Evolutionary conservation across 208 protist species (phyloP), one percentile per base, ranked within the genome.

Genomic region (Wallacemonas sp.): DNA sequence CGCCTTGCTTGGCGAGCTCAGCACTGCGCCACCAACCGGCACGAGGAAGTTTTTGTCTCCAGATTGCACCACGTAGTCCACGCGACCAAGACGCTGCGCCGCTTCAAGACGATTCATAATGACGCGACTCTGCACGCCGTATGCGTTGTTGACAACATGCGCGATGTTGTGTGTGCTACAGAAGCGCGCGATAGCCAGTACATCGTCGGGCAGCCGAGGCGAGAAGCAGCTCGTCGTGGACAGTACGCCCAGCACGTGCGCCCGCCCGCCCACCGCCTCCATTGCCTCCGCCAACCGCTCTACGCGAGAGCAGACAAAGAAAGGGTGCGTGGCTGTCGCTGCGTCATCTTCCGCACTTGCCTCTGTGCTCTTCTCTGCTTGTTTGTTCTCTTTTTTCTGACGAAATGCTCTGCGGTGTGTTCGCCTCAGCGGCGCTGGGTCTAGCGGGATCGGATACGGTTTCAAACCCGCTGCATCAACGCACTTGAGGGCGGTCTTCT

Each of bases 11-110:
- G 75, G 42, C 22, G 75, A 79, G 53, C 66, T 67, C 45, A 94
- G 39, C 9, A 94, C 65, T 4, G 88, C 66, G 12, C 87, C 98
- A 12, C 98, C 98, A 1, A 99, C 98, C 31, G 98, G 98, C 22
- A 99, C 98, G 27, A 99, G 82, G 53, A 99, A 98, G 79, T 99
- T 99, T 86, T 99, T 99, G 70, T 99, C 98, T 1, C 95, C 97
- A 26, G 96, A 99, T 59, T 99, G 98, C 22, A 99, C 84, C 26
- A 98, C 79, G 11, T 74, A 82, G 72, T 99, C 97, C 0, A 99
- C 83, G 14, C 95, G 78, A 5, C 95, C 91, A 17, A 86, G 66
- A 1, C 80, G 60, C 34, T 82, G 69, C 15, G 88, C 83, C 44
- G 88, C 81, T 12, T 93, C 74, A 9, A 99, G 68, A 6, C 73